Evolutionary conservation across 768 basidiomycete genomes (phyloP).

Genomic region (Rhizopogon vulgaris): DNA sequence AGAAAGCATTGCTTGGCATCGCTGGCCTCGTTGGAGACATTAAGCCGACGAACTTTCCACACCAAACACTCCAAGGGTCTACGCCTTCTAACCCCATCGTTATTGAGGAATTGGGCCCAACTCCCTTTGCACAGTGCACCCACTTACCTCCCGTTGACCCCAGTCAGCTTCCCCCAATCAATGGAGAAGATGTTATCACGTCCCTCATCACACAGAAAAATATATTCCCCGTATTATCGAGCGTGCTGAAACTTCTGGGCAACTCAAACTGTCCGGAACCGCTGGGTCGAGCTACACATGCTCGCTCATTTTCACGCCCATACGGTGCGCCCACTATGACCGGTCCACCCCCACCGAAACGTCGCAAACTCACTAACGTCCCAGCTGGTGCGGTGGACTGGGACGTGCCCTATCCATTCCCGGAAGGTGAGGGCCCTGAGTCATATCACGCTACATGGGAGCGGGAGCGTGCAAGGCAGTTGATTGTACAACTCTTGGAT

Average conservation of each 20-base stretch:
- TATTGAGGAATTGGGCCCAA: constrained; percentile 49
- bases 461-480: constrained; percentile 51
- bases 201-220: constrained; percentile 60
- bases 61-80: constrained; percentile 40
- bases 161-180: constrained; percentile 40
- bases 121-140: constrained; percentile 15
- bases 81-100: constrained; percentile 64
- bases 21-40: constrained; percentile 68
- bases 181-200: constrained; percentile 52
- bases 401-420: constrained; percentile 80
- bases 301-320: not conserved
- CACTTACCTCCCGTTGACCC: not conserved
- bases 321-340: not conserved
- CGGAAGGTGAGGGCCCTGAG: constrained; percentile 61
- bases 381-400: constrained; percentile 79
- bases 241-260: constrained; percentile 49
- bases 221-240: constrained; percentile 59
- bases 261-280: constrained; percentile 24
- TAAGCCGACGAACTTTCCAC: constrained; percentile 47
- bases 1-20: constrained; percentile 62
- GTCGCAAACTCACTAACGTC: constrained; percentile 57
- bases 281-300: constrained; percentile 1
- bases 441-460: constrained; percentile 64
- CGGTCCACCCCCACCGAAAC: constrained; percentile 36
- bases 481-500: constrained; percentile 54